Conservation (phyloP, 2,329 filamentous ascomycete species). For the Zymoseptoria tritici region DNA sequence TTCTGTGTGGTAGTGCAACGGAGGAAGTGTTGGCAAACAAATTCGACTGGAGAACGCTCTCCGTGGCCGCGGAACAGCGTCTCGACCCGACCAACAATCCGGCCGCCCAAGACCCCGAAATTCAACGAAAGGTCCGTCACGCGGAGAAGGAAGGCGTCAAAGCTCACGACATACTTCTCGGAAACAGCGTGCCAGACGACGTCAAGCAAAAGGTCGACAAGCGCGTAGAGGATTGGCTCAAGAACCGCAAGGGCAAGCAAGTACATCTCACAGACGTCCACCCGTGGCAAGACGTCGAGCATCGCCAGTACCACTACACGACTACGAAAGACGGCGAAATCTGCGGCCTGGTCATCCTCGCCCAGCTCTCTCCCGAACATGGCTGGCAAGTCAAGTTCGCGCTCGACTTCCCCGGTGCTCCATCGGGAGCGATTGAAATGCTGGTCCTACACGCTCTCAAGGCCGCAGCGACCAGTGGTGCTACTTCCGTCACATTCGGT, state of each 20-base stretch:
- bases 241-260: conserved; percentile 72
- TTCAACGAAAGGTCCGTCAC: conserved; percentile 69
- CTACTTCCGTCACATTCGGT: conserved; percentile 72
- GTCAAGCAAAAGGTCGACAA: conserved; percentile 62
- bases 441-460: conserved; percentile 68
- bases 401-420: conserved; percentile 82
- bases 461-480: conserved; percentile 50
- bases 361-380: conserved; percentile 69
- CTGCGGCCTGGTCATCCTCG: conserved; percentile 70
- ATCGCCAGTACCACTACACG: conserved; percentile 80
- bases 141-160: conserved; percentile 79
- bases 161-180: conserved; percentile 63
- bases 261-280: conserved; percentile 85
- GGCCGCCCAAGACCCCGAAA: conserved; percentile 56
- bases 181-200: conserved; percentile 56
- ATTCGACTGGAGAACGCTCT: conserved; percentile 81
- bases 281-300: conserved; percentile 76
- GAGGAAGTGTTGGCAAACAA: conserved; percentile 74
- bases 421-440: conserved; percentile 80
- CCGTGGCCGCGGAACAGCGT: conserved; percentile 81
- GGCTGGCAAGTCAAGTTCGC: conserved; percentile 95
- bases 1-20: conserved; percentile 71
- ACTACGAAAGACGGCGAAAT: conserved; percentile 65
- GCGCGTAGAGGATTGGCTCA: conserved; percentile 72
- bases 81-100: conserved; percentile 65